Evolutionary conservation across 257 asterid species (phyloP), one percentile per base, ranked within the genome.

Genomic region (Cynanchum wilfordii): DNA sequence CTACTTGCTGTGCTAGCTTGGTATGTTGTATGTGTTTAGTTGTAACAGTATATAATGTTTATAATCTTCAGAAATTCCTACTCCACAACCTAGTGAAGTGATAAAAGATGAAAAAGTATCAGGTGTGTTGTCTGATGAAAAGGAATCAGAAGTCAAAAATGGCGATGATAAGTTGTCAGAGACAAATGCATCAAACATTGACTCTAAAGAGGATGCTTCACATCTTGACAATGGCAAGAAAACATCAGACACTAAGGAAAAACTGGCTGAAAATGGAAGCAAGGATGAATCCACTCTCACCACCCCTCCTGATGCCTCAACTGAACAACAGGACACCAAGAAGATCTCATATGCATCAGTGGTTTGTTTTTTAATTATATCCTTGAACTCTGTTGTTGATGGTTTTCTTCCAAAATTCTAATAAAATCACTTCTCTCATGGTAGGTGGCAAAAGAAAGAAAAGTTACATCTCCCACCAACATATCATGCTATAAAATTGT

Each of bases 331-430:
- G 10, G 78, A 70, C 19, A 15, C 68, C 42, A 67, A 15, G 15
- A 90, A 87, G 64, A 20, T 62, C 55, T 78, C 87, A 66, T 90
- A 88, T 72, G 95, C 92, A 73, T 84, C 92, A 22, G 66, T 88
- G 89, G 96, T 90, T 27, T 55, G 84, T 75, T 51, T 44, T 50
- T 36, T n/a, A 57, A 60, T 27, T 15, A 54, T 51, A 69, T 70
- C 12, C 33, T 3, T 19, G 19, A 40, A 44, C 2, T 69, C 33
- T 40, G 3, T 0, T 38, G 12, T 47, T 47, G 10, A 63, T 80
- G 38, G 44, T 42, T 27, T 79, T 74, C 76, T 36, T 57, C 20
- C 71, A 12, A 49, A 19, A 8, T 49, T 69, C 15, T 15, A 68
- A 29, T 2, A 67, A n/a, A 10, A 15, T 25, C 33, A 25, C 8